These are phyloP conservation scores for Mycena alexandri DNA, from an alignment of 768 basidiomycete species.

Conservation along the genomic window DNA sequence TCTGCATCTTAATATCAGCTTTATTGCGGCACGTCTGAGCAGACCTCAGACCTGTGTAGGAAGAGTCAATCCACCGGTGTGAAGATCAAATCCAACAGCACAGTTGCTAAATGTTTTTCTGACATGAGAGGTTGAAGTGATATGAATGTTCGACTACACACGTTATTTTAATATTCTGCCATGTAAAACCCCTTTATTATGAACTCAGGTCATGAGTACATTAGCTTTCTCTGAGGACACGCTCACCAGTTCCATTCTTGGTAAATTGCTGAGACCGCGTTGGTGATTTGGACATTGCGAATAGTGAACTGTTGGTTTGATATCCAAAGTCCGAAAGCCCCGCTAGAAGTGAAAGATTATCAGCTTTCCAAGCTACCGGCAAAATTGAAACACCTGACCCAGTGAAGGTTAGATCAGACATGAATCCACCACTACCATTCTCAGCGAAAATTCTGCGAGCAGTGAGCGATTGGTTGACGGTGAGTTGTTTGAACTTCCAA, in stretches of 20 bases:
- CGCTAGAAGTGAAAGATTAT: neutral
- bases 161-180: slow-evolving; percentile 25
- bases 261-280: slow-evolving; percentile 14
- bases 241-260: slow-evolving; percentile 7
- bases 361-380: neutral
- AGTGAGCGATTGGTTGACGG: neutral
- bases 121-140: too few species aligned
- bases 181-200: slow-evolving; percentile 27
- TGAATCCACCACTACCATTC: slow-evolving; percentile 61
- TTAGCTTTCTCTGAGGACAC: too few species aligned
- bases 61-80: slow-evolving; percentile 13
- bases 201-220: too few species aligned
- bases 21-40: too few species aligned
- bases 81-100: slow-evolving; percentile 18
- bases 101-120: too few species aligned
- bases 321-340: slow-evolving; percentile 27
- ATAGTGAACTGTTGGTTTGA: slow-evolving; percentile 32
- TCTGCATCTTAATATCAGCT: neutral
- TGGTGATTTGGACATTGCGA: slow-evolving; percentile 22
- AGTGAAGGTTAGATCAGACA: slow-evolving; percentile 42
- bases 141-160: too few species aligned
- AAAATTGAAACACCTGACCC: slow-evolving; percentile 8
- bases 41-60: slow-evolving; percentile 1
- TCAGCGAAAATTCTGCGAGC: slow-evolving; percentile 61
- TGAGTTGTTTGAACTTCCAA: neutral